Evolutionary conservation across 75 land plant species (phyloP).

Genomic region (Selaginella tamariscina): DNA sequence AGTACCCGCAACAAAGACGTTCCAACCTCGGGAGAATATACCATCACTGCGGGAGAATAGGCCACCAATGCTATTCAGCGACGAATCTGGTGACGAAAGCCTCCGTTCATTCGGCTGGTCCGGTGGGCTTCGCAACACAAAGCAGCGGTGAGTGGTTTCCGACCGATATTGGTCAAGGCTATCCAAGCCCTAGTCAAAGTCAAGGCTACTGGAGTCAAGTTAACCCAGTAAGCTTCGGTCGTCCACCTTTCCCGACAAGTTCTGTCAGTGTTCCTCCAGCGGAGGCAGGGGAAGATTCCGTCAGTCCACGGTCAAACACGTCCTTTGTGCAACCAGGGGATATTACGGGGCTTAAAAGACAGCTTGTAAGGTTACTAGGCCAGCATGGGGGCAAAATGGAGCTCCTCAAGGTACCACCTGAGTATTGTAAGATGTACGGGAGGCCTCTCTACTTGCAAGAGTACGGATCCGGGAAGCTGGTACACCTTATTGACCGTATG

Average conservation of each 20-base stretch:
- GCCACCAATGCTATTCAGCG: slow-evolving; percentile 23
- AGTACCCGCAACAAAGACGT: slow-evolving; percentile 37
- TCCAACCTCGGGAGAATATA: slow-evolving; percentile 15
- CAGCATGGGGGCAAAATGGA: slow-evolving; percentile 50
- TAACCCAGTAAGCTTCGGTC: not conserved
- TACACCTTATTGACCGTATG: slow-evolving; percentile 65
- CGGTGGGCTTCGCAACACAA: too few species aligned
- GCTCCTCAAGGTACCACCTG: slow-evolving; percentile 52
- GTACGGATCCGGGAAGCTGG: slow-evolving; percentile 64
- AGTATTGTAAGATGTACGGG: slow-evolving; percentile 59
- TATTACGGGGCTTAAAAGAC: slow-evolving; percentile 58
- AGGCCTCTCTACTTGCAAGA: slow-evolving; percentile 62
- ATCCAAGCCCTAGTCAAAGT: not conserved
- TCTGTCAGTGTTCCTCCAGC: not conserved
- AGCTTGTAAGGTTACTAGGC: slow-evolving; percentile 56
- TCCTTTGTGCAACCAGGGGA: slow-evolving; percentile 74
- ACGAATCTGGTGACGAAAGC: slow-evolving; percentile 37
- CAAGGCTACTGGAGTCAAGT: not conserved
- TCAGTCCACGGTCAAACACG: not conserved
- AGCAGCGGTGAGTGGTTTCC: too few species aligned
- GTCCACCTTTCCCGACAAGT: too few species aligned
- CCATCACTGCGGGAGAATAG: too few species aligned
- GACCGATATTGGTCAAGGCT: too few species aligned
- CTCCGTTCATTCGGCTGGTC: too few species aligned
- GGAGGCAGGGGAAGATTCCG: not conserved